phyloP scores from a whole-genome alignment of 805 yeast species.

The Metschnikowia cubensis region DNA sequence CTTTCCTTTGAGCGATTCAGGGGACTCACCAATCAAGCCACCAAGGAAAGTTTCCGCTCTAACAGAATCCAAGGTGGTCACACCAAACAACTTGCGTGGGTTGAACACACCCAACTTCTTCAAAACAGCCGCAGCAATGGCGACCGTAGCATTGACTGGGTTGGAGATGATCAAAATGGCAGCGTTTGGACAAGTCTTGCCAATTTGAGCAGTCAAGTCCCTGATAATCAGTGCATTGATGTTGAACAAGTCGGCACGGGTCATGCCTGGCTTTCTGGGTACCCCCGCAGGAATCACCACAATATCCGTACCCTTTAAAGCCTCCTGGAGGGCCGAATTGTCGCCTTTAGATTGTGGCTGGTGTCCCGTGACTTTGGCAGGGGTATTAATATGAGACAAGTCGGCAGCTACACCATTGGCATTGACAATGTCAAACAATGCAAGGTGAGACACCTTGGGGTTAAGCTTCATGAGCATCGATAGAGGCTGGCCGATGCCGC shows the following conservation, averaged over 20 bases:
- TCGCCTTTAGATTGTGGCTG: constrained; percentile 40
- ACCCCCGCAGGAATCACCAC: constrained; percentile 47
- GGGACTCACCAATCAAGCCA: constrained; percentile 29
- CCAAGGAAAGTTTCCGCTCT: constrained; percentile 46
- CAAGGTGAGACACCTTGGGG: constrained; percentile 34
- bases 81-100: constrained; percentile 44
- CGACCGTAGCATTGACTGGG: constrained; percentile 46
- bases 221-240: constrained; percentile 44
- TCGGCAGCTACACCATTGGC: constrained; percentile 47
- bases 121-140: constrained; percentile 47
- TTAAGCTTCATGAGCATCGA: constrained; percentile 41
- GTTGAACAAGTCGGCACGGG: constrained; percentile 45
- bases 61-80: constrained; percentile 43
- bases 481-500: constrained; percentile 47
- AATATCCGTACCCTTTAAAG: constrained; percentile 36
- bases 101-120: constrained; percentile 44
- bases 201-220: constrained; percentile 41
- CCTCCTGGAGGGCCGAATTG: constrained; percentile 31
- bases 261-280: constrained; percentile 48
- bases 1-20: constrained; percentile 34
- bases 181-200: constrained; percentile 37
- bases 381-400: constrained; percentile 39
- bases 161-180: constrained; percentile 44
- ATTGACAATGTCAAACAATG: constrained; percentile 42
- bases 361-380: constrained; percentile 37